Base-by-base conservation (phyloP, 495 filamentous ascomycete genomes). In the Aspergillus sclerotiicarbonarius region DNA sequence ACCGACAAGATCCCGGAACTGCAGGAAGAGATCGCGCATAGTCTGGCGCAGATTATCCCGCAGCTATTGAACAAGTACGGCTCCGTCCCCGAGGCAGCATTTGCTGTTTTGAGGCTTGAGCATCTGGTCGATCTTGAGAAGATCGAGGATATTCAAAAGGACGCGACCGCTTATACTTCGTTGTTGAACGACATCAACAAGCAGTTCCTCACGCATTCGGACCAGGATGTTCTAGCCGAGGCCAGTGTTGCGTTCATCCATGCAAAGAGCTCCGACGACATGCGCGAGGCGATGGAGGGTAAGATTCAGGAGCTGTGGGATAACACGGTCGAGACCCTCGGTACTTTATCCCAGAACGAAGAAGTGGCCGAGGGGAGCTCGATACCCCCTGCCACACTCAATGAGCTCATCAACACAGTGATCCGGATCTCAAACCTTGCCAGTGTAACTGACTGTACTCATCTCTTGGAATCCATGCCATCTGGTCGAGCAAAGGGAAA, bases 181-280 rank as follows among this genome's bases (percentile, higher is more conserved):
- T 73, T 98, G 19, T 78, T 98, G 1, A 94, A 96, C 60, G 93
- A 98, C 62, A 93, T 98, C 64, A 91, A 90, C 62, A 89, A 88
- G 57, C 94, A 98, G 66, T 98, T 98, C 71, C 82, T 92, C 47
- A 86, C 91, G 0, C 94, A 98, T 65, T 89, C 89, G 6, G 88
- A 96, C 62, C 84, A 89, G 49, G 82, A 84, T 39, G 92, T 98
- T 7, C 76, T 98, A n/a, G 82, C 83, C 6, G 91, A 96, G 70
- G 92, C 91, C 20, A 88, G 86, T 13, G 79, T 85, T 13, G 90
- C 91, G 13, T 82, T 98, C 31, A 71, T 96, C 19, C 92, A 96
- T 67, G 91, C 92, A 12, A 87, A 88, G 53, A 86, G 82, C 56
- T 93, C 89, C 53, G 90, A 93, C 59, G 91, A 94, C 58, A 84